Evolutionary conservation across 2,329 filamentous ascomycete genomes (phyloP), one percentile per base, ranked within the genome.

Genomic region (Alternaria postmessia): DNA sequence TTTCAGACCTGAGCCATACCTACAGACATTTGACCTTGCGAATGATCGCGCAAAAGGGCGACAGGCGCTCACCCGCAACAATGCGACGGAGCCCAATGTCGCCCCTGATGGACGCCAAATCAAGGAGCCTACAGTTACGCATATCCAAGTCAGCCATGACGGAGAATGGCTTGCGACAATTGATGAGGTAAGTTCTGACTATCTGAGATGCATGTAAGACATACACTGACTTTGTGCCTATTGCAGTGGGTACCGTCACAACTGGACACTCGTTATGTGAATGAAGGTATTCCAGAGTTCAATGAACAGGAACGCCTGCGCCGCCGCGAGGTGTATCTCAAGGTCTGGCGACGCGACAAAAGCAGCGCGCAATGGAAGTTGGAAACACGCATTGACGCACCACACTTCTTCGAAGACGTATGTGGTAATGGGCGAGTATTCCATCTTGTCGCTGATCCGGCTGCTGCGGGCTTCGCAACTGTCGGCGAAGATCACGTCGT

Each of bases 111-210:
- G 91, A 5, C 85, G 87, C 52, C 84, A 86, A 5, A 87, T 98
- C 51, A 84, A 87, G 14, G 91, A 97, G 68, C 94, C 95, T 0
- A 87, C 90, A 62, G 86, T 97, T 47, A 90, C 87, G 7, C 87
- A 91, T 57, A 82, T 98, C 51, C 86, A 89, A 43, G 88, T 95
- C 67, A 94, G 91, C 43, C 82, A 86, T 51, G 90, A 98, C 73
- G 94, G 94, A 18, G 85, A 88, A 66, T 98, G 94, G 94, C 85
- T 99, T 58, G 94, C 91, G 5, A 97, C 93, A 1, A 87, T 96
- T 1, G 95, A 99, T 75, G 91, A 94, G n/a, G 43, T 46, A 46
- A 46, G 43, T 46, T 46, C 24, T 28, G 16, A 28, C 43, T 30
- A 24, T 28, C n/a, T 9, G n/a, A 46, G 43, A 46, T 28, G 43